Evolutionary conservation across 305 asterid species (phyloP).

Genomic region (Withania somnifera): DNA sequence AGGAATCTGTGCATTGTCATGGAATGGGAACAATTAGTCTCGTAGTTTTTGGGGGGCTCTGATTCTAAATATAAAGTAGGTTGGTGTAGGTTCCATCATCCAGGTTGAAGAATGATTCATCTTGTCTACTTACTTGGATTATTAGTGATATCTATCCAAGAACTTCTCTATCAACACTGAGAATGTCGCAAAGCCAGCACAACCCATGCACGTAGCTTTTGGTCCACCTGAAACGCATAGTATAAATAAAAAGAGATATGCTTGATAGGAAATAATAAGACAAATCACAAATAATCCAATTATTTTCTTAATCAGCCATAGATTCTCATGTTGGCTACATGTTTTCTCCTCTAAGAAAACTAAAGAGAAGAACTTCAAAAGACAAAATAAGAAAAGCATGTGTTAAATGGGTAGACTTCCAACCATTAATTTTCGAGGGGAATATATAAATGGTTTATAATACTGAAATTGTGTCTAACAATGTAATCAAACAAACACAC

Average conservation of each 20-base stretch:
- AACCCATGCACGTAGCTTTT: slow-evolving; percentile 84
- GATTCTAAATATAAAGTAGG: not conserved
- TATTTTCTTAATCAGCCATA: not conserved
- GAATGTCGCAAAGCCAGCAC: slow-evolving; percentile 79
- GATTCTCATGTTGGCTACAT: not conserved
- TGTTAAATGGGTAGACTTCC: not conserved
- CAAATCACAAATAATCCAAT: not conserved
- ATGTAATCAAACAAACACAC: not conserved
- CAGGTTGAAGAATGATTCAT: not conserved
- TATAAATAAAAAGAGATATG: not conserved
- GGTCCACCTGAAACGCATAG: slow-evolving; percentile 54
- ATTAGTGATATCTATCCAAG: slow-evolving; percentile 27
- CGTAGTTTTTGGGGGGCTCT: not conserved
- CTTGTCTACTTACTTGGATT: not conserved
- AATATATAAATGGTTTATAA: not conserved
- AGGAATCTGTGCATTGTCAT: not conserved
- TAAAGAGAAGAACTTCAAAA: not conserved
- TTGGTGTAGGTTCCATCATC: not conserved
- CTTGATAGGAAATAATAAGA: not conserved
- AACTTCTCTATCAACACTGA: slow-evolving; percentile 68
- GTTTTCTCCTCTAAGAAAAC: not conserved
- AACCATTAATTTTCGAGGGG: not conserved
- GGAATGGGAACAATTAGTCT: not conserved
- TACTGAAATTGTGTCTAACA: not conserved
- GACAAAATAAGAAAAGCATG: not conserved